phyloP scores from a whole-genome alignment of 2,329 filamentous ascomycete genomes.

The Ophiostoma sp. region DNA sequence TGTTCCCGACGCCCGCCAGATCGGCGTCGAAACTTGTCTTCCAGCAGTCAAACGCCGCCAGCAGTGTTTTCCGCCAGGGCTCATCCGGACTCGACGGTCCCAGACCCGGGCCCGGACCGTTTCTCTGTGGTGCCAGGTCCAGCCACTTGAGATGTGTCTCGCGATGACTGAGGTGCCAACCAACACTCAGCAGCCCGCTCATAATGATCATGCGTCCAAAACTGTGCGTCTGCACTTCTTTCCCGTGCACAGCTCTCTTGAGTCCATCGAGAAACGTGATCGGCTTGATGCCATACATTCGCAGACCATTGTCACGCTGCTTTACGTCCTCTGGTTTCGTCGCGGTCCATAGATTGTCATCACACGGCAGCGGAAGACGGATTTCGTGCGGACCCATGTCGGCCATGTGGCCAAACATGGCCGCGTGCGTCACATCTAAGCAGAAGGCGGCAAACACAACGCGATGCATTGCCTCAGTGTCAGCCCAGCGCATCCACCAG shows the following conservation, averaged over 20 bases:
- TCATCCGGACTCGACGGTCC: conserved; percentile 47
- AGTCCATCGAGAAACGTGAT: conserved; percentile 78
- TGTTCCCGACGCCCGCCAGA: conserved; percentile 35
- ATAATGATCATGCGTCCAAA: conserved; percentile 89
- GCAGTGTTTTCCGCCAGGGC: conserved; percentile 71
- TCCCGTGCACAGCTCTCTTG: conserved; percentile 74
- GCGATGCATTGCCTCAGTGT: conserved; percentile 77
- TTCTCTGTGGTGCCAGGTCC: conserved; percentile 52
- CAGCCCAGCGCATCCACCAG: conserved; percentile 86
- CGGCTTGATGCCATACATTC: conserved; percentile 71
- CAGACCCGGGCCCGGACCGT: neutral
- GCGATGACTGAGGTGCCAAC: conserved; percentile 84
- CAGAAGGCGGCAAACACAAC: conserved; percentile 88
- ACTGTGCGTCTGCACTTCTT: conserved; percentile 75
- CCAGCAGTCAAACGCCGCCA: conserved; percentile 81
- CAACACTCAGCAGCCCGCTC: conserved; percentile 82
- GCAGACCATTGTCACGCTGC: conserved; percentile 67
- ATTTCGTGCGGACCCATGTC: conserved; percentile 91
- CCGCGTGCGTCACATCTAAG: conserved; percentile 81
- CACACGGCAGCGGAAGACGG: conserved; percentile 76
- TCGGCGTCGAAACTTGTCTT: conserved; percentile 75
- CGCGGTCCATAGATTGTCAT: conserved; percentile 80
- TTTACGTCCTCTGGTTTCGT: conserved; percentile 71
- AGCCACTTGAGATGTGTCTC: conserved; percentile 80
- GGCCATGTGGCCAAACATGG: conserved; percentile 85